phyloP scores from a whole-genome alignment of 768 basidiomycete species.

The Lentinula edodes region DNA sequence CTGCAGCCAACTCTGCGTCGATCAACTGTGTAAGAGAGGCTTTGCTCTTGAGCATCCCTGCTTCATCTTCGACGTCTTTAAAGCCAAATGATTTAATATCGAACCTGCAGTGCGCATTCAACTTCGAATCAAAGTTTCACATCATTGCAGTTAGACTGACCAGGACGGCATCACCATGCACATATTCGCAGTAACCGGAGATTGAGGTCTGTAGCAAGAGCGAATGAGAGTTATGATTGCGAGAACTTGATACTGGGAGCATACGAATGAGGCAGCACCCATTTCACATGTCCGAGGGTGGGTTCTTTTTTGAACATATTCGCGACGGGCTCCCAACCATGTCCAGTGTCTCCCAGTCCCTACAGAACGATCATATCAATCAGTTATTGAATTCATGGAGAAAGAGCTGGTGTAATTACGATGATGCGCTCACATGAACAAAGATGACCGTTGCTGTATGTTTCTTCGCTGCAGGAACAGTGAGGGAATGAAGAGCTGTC shows the following conservation, averaged over 20 bases:
- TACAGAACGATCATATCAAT: slow-evolving; percentile 19
- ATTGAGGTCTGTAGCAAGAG: slow-evolving; percentile 35
- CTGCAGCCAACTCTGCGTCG: slow-evolving; percentile 64
- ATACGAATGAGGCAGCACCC: slow-evolving; percentile 83
- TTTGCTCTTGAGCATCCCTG: slow-evolving; percentile 66
- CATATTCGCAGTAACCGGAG: slow-evolving; percentile 69
- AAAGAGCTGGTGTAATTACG: slow-evolving; percentile 4
- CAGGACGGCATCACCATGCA: slow-evolving; percentile 76
- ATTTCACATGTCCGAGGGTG: slow-evolving; percentile 73
- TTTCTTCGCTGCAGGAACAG: slow-evolving; percentile 46
- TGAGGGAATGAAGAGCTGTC: slow-evolving; percentile 40
- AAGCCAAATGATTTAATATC: slow-evolving; percentile 68
- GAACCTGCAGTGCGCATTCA: slow-evolving; percentile 48
- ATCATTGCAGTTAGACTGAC: slow-evolving; percentile 28
- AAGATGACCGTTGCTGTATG: slow-evolving; percentile 90
- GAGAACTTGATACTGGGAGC: slow-evolving; percentile 16
- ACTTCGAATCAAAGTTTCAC: background rate
- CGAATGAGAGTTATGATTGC: background rate
- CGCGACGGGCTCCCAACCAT: slow-evolving; percentile 76
- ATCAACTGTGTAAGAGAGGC: slow-evolving; percentile 63
- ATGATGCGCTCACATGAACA: slow-evolving; percentile 60
- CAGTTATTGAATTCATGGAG: background rate
- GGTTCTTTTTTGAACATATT: slow-evolving; percentile 53
- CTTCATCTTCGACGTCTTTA: slow-evolving; percentile 63
- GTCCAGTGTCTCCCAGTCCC: slow-evolving; percentile 73